phyloP scores from a whole-genome alignment of 192 early-diverging fungal genomes.

The Backusella australiensis region DNA sequence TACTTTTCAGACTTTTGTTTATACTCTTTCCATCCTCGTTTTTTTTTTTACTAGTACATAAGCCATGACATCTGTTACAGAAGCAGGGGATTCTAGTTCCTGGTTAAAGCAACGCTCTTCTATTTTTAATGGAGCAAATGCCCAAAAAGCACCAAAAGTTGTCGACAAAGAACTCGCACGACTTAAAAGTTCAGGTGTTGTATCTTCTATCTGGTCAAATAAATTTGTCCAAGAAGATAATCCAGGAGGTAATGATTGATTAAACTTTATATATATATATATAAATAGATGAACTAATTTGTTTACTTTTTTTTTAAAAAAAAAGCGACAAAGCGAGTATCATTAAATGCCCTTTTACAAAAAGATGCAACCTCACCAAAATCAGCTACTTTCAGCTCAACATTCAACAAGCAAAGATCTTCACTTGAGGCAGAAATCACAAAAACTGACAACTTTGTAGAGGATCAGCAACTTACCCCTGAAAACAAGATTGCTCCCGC shows the following conservation, averaged over 20 bases:
- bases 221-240: constrained; percentile 18
- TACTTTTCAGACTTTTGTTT: background rate
- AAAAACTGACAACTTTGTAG: background rate
- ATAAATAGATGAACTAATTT: background rate
- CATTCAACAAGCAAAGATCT: background rate
- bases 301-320: background rate
- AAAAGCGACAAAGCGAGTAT: background rate
- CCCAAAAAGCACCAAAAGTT: background rate
- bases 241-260: constrained; percentile 10
- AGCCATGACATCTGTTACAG: constrained; percentile 10
- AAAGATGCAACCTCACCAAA: constrained; percentile 1
- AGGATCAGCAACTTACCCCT: background rate
- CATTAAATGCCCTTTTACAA: background rate
- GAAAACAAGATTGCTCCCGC: background rate
- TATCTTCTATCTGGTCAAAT: constrained; percentile 15
- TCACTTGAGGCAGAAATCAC: constrained; percentile 1
- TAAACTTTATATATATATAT: background rate
- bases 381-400: background rate
- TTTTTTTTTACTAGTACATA: background rate
- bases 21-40: background rate
- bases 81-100: background rate
- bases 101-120: constrained; percentile 13
- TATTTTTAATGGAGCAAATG: background rate
- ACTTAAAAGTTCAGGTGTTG: constrained; percentile 8
- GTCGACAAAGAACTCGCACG: constrained; percentile 13